phyloP scores from a whole-genome alignment of 129 eudicot genomes.

The Cynara cardunculus region DNA sequence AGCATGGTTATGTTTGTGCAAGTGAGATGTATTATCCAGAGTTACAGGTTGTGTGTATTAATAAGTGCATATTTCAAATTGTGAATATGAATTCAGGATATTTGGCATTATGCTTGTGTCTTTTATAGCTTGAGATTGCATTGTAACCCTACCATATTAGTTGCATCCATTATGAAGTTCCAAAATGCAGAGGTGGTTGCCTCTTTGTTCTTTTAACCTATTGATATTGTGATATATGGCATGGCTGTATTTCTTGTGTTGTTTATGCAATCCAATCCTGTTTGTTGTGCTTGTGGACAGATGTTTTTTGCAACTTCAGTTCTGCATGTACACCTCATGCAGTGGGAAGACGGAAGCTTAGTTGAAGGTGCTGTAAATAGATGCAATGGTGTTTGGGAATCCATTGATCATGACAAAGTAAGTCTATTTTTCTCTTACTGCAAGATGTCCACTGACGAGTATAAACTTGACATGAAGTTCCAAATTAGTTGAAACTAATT shows the following conservation, averaged over 20 bases:
- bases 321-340: constrained; percentile 87
- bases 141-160: neutral
- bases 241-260: neutral
- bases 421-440: constrained; percentile 16
- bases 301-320: constrained; percentile 96
- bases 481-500: neutral
- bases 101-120: neutral
- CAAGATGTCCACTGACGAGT: constrained; percentile 3
- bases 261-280: neutral
- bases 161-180: constrained; percentile 8
- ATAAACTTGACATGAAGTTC: constrained; percentile 14
- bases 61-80: constrained; percentile 6
- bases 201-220: constrained; percentile 2
- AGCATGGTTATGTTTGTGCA: constrained; percentile 62
- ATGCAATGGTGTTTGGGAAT: constrained; percentile 80
- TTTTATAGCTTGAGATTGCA: neutral
- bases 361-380: constrained; percentile 72
- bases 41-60: constrained; percentile 65
- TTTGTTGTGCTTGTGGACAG: constrained; percentile 40
- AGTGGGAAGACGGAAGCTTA: constrained; percentile 76
- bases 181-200: neutral
- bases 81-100: neutral
- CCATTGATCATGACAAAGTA: constrained; percentile 67
- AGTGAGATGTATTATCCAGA: constrained; percentile 80
- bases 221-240: constrained; percentile 1